Evolutionary conservation across 257 asterid species (phyloP), one percentile per base, ranked within the genome.

Genomic region (Salvia rosmarinus): DNA sequence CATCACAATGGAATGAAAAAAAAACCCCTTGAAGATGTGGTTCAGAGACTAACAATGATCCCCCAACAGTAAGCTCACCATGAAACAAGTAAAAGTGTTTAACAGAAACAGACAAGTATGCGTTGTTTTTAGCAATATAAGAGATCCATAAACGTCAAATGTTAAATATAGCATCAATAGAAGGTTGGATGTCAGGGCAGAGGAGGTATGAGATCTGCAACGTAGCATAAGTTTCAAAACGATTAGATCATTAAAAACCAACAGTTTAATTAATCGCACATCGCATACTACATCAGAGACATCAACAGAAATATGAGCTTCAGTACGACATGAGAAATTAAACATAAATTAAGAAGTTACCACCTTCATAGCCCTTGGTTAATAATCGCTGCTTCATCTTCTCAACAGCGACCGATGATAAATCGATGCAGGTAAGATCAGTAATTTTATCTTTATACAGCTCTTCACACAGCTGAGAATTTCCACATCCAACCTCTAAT

Each of bases 401-500:
- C 76, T 88, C 87, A 52, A 89, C 96, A 32, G 99, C 98, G 75
- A 95, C 86, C 0, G 96, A 80, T 0, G 99, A 95, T 77, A 89
- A 86, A 73, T 95, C 99, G 75, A 88, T 88, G 86, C 99, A 94
- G 75, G 99, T 94, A 50, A 94, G 75, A 30, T 85, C 84, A 77
- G 92, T 83, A 60, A 89, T 85, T 34, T 96, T 96, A 77, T 91
- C 99, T 72, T 82, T 77, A 60, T 88, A 83, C 68, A 95, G 79
- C 30, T 87, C 90, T 64, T 91, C 98, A 52, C 89, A 88, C 37
- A 95, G 79, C 83, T 91, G 98, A 63, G 99, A 95, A 75, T 89
- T 87, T 44, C 99, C 99, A 80, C 99, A 95, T 32, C 99, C 99
- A 75, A 95, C 80, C 90, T 95, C 96, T 84, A 95, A 71, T 21